Evolutionary conservation across 148 eudicot genomes (phyloP).

Genomic region (Oxyria digyna): DNA sequence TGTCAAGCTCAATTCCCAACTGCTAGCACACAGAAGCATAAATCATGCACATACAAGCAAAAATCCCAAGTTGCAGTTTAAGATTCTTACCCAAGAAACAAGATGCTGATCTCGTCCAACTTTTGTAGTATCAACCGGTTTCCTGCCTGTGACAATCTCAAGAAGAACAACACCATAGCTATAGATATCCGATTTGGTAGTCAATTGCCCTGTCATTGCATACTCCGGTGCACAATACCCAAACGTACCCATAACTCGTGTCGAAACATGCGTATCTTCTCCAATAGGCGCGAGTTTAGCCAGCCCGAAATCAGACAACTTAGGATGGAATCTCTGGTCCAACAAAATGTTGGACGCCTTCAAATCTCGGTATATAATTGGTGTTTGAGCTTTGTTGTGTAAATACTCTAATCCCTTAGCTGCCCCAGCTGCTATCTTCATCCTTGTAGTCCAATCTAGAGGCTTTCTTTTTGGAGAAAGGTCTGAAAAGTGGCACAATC

Average conservation of each 20-base stretch:
- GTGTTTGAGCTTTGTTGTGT: slow-evolving; percentile 55
- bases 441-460: slow-evolving; percentile 51
- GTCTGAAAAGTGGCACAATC: slow-evolving; percentile 30
- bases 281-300: slow-evolving; percentile 57
- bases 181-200: slow-evolving; percentile 55
- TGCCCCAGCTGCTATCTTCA: slow-evolving; percentile 59
- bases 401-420: slow-evolving; percentile 54
- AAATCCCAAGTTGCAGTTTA: slow-evolving; percentile 8
- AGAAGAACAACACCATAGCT: slow-evolving; percentile 65
- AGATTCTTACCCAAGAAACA: slow-evolving; percentile 54
- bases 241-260: slow-evolving; percentile 57
- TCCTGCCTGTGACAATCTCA: slow-evolving; percentile 65
- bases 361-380: slow-evolving; percentile 53
- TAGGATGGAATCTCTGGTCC: slow-evolving; percentile 34
- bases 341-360: slow-evolving; percentile 59
- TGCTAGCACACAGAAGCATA: no score
- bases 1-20: no score
- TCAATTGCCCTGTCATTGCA: slow-evolving; percentile 61
- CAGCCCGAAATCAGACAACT: slow-evolving; percentile 57
- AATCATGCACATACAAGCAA: no score
- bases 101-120: slow-evolving; percentile 46
- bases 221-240: slow-evolving; percentile 66
- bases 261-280: slow-evolving; percentile 48
- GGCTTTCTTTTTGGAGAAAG: slow-evolving; percentile 26
- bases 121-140: slow-evolving; percentile 44